phyloP scores from a whole-genome alignment of 1,284 basidiomycete genomes.

The Ustilago cynodontis region DNA sequence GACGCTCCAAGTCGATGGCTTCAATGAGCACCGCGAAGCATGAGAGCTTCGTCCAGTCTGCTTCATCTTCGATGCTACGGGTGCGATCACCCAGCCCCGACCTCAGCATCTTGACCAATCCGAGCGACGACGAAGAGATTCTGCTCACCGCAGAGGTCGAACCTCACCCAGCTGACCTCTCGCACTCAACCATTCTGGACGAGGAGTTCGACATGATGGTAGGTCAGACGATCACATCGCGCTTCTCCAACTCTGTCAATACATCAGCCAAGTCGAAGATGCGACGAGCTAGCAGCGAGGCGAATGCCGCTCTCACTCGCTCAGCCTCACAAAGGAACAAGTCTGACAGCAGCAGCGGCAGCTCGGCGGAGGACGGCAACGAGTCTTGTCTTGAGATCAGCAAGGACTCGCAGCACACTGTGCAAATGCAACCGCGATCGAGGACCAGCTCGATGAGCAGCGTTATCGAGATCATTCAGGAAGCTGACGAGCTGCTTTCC shows the following conservation, averaged over 20 bases:
- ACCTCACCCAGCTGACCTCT: constrained; percentile 6
- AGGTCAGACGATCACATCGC: constrained; percentile 20
- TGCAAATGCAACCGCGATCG: constrained; percentile 10
- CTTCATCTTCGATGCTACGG: constrained; percentile 11
- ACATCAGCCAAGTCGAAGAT: background rate
- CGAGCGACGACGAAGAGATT: constrained; percentile 44
- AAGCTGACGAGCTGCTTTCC: constrained; percentile 43
- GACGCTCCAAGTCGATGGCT: constrained; percentile 20
- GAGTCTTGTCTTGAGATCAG: constrained; percentile 1
- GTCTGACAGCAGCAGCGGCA: background rate
- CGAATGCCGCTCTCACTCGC: background rate
- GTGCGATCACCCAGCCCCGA: constrained; percentile 35
- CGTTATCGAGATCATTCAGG: constrained; percentile 33
- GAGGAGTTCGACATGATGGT: constrained; percentile 46
- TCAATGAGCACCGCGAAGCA: constrained; percentile 1
- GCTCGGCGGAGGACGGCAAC: background rate
- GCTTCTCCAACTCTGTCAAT: constrained; percentile 18
- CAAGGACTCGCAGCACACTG: constrained; percentile 25
- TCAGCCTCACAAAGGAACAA: background rate
- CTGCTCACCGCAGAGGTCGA: constrained; percentile 33
- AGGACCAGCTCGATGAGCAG: constrained; percentile 32
- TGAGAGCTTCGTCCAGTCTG: background rate
- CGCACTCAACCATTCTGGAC: constrained; percentile 21
- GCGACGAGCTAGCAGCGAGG: constrained; percentile 3
- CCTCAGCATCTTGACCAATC: constrained; percentile 25